phyloP scores from a whole-genome alignment of 805 yeast species.

The Hanseniaspora pseudoguilliermondii region DNA sequence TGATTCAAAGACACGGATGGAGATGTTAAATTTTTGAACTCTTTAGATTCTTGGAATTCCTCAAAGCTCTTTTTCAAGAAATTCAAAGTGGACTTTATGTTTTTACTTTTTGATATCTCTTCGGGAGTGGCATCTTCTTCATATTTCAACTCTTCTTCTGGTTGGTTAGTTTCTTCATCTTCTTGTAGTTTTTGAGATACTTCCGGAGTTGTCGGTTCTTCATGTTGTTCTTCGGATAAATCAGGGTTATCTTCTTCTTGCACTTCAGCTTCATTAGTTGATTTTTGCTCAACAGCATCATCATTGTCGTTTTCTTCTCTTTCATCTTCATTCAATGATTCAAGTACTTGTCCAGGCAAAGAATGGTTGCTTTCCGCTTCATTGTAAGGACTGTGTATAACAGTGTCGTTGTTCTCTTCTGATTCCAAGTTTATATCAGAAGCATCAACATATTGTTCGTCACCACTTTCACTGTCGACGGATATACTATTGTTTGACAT shows the following conservation, averaged over 20 bases:
- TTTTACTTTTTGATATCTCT: slow-evolving; percentile 15
- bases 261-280: neutral
- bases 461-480: slow-evolving; percentile 14
- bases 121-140: slow-evolving; percentile 19
- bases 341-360: slow-evolving; percentile 6
- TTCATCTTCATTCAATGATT: slow-evolving; percentile 5
- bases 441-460: slow-evolving; percentile 16
- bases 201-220: slow-evolving; percentile 20
- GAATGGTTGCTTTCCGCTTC: slow-evolving; percentile 18
- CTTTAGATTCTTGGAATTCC: slow-evolving; percentile 44
- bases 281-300: neutral
- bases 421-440: neutral
- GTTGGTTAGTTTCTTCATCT: slow-evolving; percentile 13
- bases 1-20: slow-evolving; percentile 21
- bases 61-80: slow-evolving; percentile 50
- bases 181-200: slow-evolving; percentile 19
- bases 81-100: slow-evolving; percentile 25
- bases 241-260: slow-evolving; percentile 18
- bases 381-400: slow-evolving; percentile 15
- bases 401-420: slow-evolving; percentile 7
- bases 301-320: neutral
- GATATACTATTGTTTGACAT: neutral
- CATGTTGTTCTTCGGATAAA: slow-evolving; percentile 22
- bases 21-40: slow-evolving; percentile 36
- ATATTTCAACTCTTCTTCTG: slow-evolving; percentile 15